Conservation (phyloP, 495 filamentous ascomycete genomes). For the Penicillium nucicola region DNA sequence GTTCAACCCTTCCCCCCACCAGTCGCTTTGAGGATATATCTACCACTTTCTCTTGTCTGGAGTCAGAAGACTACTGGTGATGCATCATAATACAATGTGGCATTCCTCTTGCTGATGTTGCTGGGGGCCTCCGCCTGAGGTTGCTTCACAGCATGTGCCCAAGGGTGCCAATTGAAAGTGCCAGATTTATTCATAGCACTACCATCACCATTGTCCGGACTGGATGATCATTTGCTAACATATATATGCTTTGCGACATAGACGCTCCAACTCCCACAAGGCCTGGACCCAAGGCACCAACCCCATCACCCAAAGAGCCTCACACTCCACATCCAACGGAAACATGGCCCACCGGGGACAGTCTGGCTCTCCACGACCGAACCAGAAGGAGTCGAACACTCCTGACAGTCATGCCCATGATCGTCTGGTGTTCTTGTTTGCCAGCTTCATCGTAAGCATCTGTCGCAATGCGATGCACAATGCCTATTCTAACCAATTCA, state of each 20-base stretch:
- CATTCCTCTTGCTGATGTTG: conserved; percentile 10
- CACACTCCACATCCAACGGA: conserved; percentile 52
- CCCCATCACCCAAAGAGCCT: conserved; percentile 60
- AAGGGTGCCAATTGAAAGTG: conserved; percentile 16
- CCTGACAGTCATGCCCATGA: conserved; percentile 64
- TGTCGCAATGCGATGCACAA: conserved; percentile 4
- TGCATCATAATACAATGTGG: too few species aligned
- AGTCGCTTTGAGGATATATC: neutral
- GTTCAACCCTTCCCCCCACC: conserved; percentile 12
- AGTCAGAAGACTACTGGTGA: too few species aligned
- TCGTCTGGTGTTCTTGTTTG: conserved; percentile 60
- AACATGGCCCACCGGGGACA: conserved; percentile 43
- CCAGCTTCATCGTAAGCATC: conserved; percentile 59
- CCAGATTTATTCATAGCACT: conserved; percentile 6
- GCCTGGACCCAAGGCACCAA: conserved; percentile 64
- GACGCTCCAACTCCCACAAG: conserved; percentile 53
- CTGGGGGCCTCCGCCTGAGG: conserved; percentile 9
- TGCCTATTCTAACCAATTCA: conserved; percentile 34
- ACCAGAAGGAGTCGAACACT: conserved; percentile 50
- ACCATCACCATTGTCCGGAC: neutral
- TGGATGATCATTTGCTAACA: conserved; percentile 17
- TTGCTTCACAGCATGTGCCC: conserved; percentile 15
- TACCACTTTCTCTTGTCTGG: neutral
- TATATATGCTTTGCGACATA: conserved; percentile 26
- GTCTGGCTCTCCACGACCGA: conserved; percentile 36